These are phyloP conservation scores for Pseudogymnoascus pannorum DNA, from an alignment of 2,329 filamentous ascomycete genomes.

Conservation along the genomic window DNA sequence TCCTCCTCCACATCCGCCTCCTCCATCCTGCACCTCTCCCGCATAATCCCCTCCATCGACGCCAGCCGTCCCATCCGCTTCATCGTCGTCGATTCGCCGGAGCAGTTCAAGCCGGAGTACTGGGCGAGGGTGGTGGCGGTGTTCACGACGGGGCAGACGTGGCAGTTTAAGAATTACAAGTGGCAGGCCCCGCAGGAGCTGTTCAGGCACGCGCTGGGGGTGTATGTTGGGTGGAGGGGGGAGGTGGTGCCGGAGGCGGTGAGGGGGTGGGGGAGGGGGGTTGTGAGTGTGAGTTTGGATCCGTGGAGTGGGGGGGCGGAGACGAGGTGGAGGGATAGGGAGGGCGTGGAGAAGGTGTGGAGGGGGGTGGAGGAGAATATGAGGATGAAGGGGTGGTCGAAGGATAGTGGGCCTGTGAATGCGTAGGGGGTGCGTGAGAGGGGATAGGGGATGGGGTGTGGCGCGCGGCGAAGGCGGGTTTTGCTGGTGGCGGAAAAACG, in stretches of 20 bases:
- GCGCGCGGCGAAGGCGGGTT: not conserved
- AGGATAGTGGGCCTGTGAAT: conserved; percentile 52
- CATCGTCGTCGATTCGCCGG: conserved; percentile 86
- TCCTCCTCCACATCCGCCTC: conserved; percentile 56
- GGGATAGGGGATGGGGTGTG: not conserved
- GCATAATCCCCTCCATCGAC: conserved; percentile 65
- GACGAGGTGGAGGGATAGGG: conserved; percentile 72
- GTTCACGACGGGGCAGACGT: conserved; percentile 94
- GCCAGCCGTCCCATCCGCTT: conserved; percentile 73
- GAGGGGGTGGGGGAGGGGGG: conserved; percentile 76
- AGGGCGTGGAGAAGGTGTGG: conserved; percentile 92
- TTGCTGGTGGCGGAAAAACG: not conserved
- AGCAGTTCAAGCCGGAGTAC: conserved; percentile 96
- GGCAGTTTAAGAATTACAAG: conserved; percentile 99
- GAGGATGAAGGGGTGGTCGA: conserved; percentile 75
- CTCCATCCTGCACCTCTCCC: conserved; percentile 80
- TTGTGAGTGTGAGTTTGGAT: conserved; percentile 73
- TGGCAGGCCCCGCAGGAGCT: conserved; percentile 85
- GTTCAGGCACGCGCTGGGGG: conserved; percentile 78
- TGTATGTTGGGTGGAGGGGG: conserved; percentile 87
- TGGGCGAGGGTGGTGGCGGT: conserved; percentile 93
- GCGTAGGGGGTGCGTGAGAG: not conserved
- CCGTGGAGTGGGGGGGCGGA: conserved; percentile 58
- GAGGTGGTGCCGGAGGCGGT: conserved; percentile 73
- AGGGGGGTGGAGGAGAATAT: conserved; percentile 81